Conservation (phyloP, 306 rosid species). For the Chamaecrista fasciculata region DNA sequence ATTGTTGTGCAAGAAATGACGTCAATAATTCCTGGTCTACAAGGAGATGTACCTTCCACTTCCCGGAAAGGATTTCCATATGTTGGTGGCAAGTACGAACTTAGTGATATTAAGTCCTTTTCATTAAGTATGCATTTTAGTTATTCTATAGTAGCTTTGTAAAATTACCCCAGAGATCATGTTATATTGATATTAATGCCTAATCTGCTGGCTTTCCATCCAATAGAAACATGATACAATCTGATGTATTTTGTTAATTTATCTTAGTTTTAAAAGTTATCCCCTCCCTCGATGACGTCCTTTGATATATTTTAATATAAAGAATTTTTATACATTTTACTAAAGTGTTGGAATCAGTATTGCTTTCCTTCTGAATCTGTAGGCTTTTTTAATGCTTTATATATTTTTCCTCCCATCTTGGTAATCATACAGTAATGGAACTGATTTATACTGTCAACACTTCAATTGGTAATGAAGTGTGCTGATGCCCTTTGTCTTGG, state of each 20-base stretch:
- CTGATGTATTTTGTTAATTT: background rate
- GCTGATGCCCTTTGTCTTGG: background rate
- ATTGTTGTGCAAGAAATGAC: constrained; percentile 83
- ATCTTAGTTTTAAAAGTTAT: background rate
- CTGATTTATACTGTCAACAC: constrained; percentile 1
- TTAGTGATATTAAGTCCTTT: constrained; percentile 6
- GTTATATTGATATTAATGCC: background rate
- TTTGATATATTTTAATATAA: background rate
- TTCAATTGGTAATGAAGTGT: background rate
- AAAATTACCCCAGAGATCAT: background rate
- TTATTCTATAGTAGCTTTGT: background rate
- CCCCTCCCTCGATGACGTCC: too few species aligned
- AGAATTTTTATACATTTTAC: constrained; percentile 10
- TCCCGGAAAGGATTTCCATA: constrained; percentile 69
- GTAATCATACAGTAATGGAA: background rate
- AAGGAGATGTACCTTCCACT: constrained; percentile 70
- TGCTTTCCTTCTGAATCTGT: constrained; percentile 8
- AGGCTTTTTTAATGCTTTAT: background rate
- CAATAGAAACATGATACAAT: background rate
- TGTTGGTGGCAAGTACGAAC: constrained; percentile 81
- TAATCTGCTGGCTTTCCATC: background rate
- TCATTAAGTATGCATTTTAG: background rate
- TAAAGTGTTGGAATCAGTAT: background rate
- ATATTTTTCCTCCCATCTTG: background rate
- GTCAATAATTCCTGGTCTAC: constrained; percentile 76